Percentiles rank a stretch among this genome's conserved stretches.
phyloP scores from a whole-genome alignment of 768 basidiomycete species.

The Tulasnella sp. region DNA sequence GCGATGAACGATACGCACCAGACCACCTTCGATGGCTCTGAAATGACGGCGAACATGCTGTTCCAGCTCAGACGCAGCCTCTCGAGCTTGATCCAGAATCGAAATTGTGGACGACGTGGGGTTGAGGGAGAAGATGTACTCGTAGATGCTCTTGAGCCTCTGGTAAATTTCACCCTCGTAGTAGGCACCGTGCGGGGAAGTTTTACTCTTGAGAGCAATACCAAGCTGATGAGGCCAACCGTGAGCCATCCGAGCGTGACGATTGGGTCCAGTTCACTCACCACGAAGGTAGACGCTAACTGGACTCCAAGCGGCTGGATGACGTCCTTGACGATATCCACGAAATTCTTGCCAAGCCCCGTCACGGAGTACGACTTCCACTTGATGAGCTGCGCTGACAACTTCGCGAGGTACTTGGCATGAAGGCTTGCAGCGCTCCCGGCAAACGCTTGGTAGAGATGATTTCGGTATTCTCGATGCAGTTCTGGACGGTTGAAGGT shows the following conservation, averaged over 20 bases:
- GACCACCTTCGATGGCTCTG: slow-evolving; percentile 7
- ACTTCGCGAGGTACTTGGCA: slow-evolving; percentile 43
- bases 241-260: not conserved
- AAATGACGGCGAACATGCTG: slow-evolving; percentile 7
- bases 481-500: slow-evolving; percentile 21
- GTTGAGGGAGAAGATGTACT: slow-evolving; percentile 20
- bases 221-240: slow-evolving; percentile 17
- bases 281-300: slow-evolving; percentile 73
- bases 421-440: not conserved
- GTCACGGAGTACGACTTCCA: slow-evolving; percentile 61
- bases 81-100: not conserved
- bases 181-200: slow-evolving; percentile 25
- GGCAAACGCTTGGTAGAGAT: slow-evolving; percentile 7
- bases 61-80: not conserved
- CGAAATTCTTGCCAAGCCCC: slow-evolving; percentile 53
- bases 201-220: slow-evolving; percentile 28
- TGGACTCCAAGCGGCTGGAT: slow-evolving; percentile 64
- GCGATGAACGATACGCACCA: not conserved
- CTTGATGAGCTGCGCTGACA: slow-evolving; percentile 62
- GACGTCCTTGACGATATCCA: slow-evolving; percentile 73
- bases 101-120: not conserved
- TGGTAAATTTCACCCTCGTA: slow-evolving; percentile 33
- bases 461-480: slow-evolving; percentile 1
- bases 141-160: slow-evolving; percentile 31
- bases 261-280: slow-evolving; percentile 45